Evolutionary conservation across 2,329 filamentous ascomycete species (phyloP), one percentile per base, ranked within the genome.

Genomic region (Colletotrichum liaoningense): DNA sequence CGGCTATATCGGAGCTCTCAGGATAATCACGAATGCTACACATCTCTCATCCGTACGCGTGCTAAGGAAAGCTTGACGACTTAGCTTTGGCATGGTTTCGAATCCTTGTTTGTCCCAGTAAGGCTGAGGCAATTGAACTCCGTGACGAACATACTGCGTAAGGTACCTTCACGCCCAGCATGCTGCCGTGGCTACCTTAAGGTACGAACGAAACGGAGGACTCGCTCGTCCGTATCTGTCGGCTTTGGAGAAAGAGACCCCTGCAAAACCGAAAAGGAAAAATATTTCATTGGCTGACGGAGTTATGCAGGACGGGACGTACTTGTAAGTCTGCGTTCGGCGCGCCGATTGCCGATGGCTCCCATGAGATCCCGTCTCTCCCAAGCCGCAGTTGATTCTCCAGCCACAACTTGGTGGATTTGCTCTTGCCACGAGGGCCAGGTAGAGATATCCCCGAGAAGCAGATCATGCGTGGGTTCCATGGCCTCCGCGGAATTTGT

Each of bases 221-320:
- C 19, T 7, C 3, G 33, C 12, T 7, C 4, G 33, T 55, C 49
- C 26, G 56, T 56, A 5, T 19, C 65, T 11, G 4, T 52, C 70
- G 67, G 70, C 19, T 42, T 38, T 66, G 70, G 70, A 71, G 24
- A 62, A 56, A 55, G 14, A 12, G 9, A 12, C 9, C 16, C 24
- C 49, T 65, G 59, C 30, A 71, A 60, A 22, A 2, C 67, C 70
- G 70, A 60, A 5, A 4, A 16, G 66, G 66, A 59, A 59, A 46
- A 69, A 63, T 42, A 7, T 16, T 9, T 64, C 52, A 70, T 65
- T 65, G 70, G 70, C 9, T 22, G 1, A 38, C 28, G 24, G 22
- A 24, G 8, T 28, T 14, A 22, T 5, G 5, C 12, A 24, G 52
- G 59, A 28, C n/a, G 16, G 52, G 59, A 28, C n/a, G 16, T n/a